Percentiles rank a stretch among this genome's conserved stretches.
phyloP scores from a whole-genome alignment of 2,329 filamentous ascomycete genomes.

The Chlorencoelia australis region DNA sequence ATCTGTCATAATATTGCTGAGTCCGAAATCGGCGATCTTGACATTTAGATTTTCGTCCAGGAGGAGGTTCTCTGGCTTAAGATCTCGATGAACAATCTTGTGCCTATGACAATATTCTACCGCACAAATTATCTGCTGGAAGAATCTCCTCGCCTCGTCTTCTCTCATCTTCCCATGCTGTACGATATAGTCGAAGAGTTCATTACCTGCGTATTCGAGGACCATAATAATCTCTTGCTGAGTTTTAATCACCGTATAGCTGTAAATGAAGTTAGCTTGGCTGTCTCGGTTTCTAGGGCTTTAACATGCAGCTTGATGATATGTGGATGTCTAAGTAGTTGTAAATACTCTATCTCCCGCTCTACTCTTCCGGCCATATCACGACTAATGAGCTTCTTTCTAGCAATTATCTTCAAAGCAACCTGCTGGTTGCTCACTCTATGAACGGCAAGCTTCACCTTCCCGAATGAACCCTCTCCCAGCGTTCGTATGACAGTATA shows the following conservation, averaged over 20 bases:
- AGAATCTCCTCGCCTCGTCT: constrained; percentile 88
- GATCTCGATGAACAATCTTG: constrained; percentile 95
- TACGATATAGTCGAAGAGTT: constrained; percentile 97
- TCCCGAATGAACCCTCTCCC: constrained; percentile 95
- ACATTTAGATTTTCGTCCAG: constrained; percentile 94
- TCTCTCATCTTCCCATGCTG: constrained; percentile 87
- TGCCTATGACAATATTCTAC: constrained; percentile 98
- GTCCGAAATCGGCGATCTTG: constrained; percentile 97
- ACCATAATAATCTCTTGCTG: constrained; percentile 97
- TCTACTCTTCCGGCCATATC: constrained; percentile 98
- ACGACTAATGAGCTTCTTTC: constrained; percentile 89
- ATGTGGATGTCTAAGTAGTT: constrained; percentile 89
- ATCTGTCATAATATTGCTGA: constrained; percentile 99
- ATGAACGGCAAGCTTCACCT: constrained; percentile 94
- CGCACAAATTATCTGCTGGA: constrained; percentile 97
- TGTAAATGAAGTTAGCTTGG: constrained; percentile 32
- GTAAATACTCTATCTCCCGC: constrained; percentile 95
- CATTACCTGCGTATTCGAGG: constrained; percentile 90
- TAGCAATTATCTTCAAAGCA: constrained; percentile 92
- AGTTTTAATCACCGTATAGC: constrained; percentile 94
- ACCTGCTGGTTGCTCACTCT: constrained; percentile 89
- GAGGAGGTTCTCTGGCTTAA: constrained; percentile 94
- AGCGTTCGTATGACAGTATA: constrained; percentile 87
- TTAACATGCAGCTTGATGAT: constrained; percentile 87
- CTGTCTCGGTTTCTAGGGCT: no score